Percentiles rank a stretch among this genome's conserved stretches.
Conservation (phyloP, 768 basidiomycete genomes). For the Leccinum pellstonianum region DNA sequence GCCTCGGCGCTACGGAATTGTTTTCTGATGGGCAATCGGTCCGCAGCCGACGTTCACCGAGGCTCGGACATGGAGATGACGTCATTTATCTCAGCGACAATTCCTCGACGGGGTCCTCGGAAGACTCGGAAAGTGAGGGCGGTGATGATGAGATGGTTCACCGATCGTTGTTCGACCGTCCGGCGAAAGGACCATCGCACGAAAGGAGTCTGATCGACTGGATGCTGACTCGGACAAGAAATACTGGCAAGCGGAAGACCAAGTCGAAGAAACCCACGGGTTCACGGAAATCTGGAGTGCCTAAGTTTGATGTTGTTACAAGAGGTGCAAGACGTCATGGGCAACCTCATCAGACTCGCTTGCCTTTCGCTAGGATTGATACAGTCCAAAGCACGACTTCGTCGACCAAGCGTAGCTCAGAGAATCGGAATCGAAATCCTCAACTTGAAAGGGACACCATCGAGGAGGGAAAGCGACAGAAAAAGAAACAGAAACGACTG, state of each 20-base stretch:
- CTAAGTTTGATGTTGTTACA: slow-evolving; percentile 39
- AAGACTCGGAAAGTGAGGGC: slow-evolving; percentile 12
- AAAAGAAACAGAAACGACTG: slow-evolving; percentile 30
- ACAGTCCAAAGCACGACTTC: slow-evolving; percentile 4
- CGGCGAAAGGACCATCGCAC: slow-evolving; percentile 24
- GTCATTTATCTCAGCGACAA: slow-evolving; percentile 26
- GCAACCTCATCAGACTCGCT: slow-evolving; percentile 37
- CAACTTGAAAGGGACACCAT: slow-evolving; percentile 6
- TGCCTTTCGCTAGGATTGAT: slow-evolving; percentile 35
- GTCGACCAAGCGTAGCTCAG: slow-evolving; percentile 8
- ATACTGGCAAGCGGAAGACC: slow-evolving; percentile 14
- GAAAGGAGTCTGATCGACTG: slow-evolving; percentile 61
- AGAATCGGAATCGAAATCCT: slow-evolving; percentile 11
- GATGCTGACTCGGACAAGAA: slow-evolving; percentile 54
- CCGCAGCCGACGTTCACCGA: slow-evolving; percentile 15
- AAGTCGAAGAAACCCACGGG: slow-evolving; percentile 14
- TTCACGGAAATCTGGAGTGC: slow-evolving; percentile 11
- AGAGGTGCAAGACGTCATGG: slow-evolving; percentile 35
- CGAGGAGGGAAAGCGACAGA: slow-evolving; percentile 12
- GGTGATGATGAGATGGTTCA: slow-evolving; percentile 36
- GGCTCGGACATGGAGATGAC: slow-evolving; percentile 5
- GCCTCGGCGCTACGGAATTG: slow-evolving; percentile 2
- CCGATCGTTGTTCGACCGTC: slow-evolving; percentile 32
- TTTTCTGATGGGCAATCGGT: slow-evolving; percentile 17
- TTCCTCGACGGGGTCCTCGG: slow-evolving; percentile 10